Evolutionary conservation across 1,284 basidiomycete species (phyloP), one percentile per base, ranked within the genome.

Genomic region (Polyporus tsugae): DNA sequence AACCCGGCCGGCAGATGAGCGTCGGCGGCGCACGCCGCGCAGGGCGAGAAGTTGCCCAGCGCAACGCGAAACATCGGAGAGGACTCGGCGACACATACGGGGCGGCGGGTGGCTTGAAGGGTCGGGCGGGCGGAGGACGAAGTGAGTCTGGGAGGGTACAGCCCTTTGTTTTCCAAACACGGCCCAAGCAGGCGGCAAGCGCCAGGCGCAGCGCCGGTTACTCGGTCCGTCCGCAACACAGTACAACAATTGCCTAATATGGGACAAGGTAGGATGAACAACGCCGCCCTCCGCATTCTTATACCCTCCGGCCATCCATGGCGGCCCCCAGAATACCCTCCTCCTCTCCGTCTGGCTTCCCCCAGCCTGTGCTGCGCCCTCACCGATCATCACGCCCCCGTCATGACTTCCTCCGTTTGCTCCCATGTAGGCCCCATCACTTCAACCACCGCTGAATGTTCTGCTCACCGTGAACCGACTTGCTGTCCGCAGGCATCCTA

Each of bases 231-330:
- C 65, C 63, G 41, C 60, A 62, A 38, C 55, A 58, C 46, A 72
- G 66, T 68, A 76, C 75, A 75, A 75, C 72, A 66, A 33, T 66
- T 69, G 58, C 75, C 75, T 60, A 63, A 70, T 74, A 59, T 66
- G 72, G 73, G 63, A 76, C 72, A 76, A 75, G 65, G 73, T 62
- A 64, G 67, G 57, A 67, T 69, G 63, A 64, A 69, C 68, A 67
- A 64, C 66, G 44, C 58, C 66, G 44, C 58, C 57, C 64, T 64
- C 59, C 64, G 44, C 62, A 22, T 70, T 63, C 71, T 72, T 70
- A 70, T 67, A 72, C 58, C 60, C 69, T 39, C 71, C 66, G 49
- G 33, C 57, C n/a, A 36, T 57, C 65, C 63, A 70, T 66, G 67
- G 65, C 39, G 19, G 53, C 55, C 66, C 67, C 60, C 73, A 71